phyloP scores from a whole-genome alignment of 768 basidiomycete species.

The Dendrothele bispora region DNA sequence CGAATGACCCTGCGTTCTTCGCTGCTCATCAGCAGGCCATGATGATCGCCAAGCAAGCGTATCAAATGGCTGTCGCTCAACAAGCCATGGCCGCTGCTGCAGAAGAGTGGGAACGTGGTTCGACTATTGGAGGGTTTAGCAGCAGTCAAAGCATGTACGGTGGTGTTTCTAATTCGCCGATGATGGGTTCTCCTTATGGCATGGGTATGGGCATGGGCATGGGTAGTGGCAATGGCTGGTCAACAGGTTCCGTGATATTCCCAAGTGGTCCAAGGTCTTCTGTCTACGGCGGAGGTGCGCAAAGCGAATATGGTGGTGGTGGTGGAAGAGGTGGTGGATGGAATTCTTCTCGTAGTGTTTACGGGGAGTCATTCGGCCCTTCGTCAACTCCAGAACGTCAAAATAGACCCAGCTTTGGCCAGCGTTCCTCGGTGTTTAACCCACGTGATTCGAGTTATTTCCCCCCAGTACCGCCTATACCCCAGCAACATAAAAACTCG shows the following conservation, averaged over 20 bases:
- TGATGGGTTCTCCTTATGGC: constrained; percentile 29
- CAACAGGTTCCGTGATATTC: constrained; percentile 46
- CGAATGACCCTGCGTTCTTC: constrained; percentile 57
- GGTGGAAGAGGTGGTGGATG: constrained; percentile 44
- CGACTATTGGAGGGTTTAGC: constrained; percentile 48
- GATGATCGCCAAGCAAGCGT: constrained; percentile 84
- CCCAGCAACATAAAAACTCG: constrained; percentile 17
- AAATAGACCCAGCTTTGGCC: constrained; percentile 14
- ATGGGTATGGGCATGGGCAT: constrained; percentile 42
- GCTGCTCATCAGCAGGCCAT: constrained; percentile 88
- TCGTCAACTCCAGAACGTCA: constrained; percentile 21
- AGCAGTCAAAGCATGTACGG: constrained; percentile 25
- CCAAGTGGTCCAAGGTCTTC: constrained; percentile 48
- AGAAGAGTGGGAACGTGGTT: constrained; percentile 88
- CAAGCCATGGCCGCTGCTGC: constrained; percentile 88
- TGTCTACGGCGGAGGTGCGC: constrained; percentile 59
- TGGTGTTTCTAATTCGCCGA: constrained; percentile 27
- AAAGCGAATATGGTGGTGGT: constrained; percentile 64
- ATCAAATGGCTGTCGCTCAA: constrained; percentile 87
- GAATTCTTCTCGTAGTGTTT: constrained; percentile 63
- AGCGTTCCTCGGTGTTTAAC: constrained; percentile 14
- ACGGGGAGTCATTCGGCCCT: constrained; percentile 65
- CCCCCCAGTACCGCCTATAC: constrained; percentile 41
- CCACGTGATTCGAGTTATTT: constrained; percentile 42
- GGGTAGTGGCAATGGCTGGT: constrained; percentile 47